Evolutionary conservation across 345 rosid genomes (phyloP), one percentile per base, ranked within the genome.

Genomic region (Gossypium mustelinum): DNA sequence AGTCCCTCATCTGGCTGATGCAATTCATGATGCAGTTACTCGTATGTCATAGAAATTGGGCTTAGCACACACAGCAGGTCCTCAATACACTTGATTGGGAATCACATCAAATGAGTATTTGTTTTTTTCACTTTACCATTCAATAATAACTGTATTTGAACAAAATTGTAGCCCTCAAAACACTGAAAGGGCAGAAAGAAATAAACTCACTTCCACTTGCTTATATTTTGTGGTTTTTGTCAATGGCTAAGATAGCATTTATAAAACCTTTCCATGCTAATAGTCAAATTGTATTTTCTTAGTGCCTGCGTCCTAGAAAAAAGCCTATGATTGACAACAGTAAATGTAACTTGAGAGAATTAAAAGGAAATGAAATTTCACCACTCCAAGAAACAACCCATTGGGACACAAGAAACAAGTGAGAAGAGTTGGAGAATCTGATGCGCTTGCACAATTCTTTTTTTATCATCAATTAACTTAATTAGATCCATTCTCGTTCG

Each of bases 1-100:
- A 14, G 88, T 87, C 61, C 90, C 94, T 2, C 88, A 88, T 86
- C 91, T 91, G 68, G 87, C 94, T 22, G 92, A 87, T 68, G 84
- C 97, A 7, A 89, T 91, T 44, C 92, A 91, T 59, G 93, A 88
- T 7, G 89, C 87, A 16, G 89, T 85, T 55, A 85, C 89, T 74
- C 66, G 72, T 27, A 68, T 64, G 34, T 48, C 72, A 24, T 68
- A 68, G 57, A 47, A 47, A 47, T 27, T n/a, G 45, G 24, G 58
- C 52, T 20, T 14, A 18, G 3, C 43, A 67, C 43, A 67, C 11
- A 22, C 27, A 13, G 11, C 22, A 66, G 1, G 3, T 65, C 7
- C n/a, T 18, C 16, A 43, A 29, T 60, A 27, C 14, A 60, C 43
- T 20, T 7, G 6, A 3, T 7, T 11, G 29, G 17, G 44, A 68